Conservation (phyloP, 371 early-diverging fungal genomes). For the Batrachochytrium dendrobatidis region DNA sequence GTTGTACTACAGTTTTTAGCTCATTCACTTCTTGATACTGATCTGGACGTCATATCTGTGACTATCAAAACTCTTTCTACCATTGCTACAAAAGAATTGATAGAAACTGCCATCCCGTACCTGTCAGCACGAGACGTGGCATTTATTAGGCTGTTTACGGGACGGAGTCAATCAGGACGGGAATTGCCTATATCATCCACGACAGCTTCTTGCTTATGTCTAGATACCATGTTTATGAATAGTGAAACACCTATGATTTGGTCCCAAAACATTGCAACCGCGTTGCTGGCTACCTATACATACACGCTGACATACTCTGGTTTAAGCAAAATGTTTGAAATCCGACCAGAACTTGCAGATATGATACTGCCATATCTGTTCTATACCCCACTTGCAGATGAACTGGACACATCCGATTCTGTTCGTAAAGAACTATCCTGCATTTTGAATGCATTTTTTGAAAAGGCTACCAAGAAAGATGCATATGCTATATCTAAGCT, state of each 20-base stretch:
- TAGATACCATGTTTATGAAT: not conserved
- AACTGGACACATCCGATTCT: not conserved
- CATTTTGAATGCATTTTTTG: constrained; percentile 6
- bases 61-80: not conserved
- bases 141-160: not conserved
- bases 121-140: not conserved
- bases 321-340: constrained; percentile 11
- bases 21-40: not conserved
- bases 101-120: not conserved
- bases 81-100: not conserved
- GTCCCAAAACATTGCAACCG: not conserved
- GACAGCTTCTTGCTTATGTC: not conserved
- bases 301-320: not conserved
- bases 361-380: constrained; percentile 17
- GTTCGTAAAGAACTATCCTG: constrained; percentile 4
- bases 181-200: not conserved
- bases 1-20: not conserved
- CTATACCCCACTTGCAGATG: constrained; percentile 11
- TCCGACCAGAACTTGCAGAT: constrained; percentile 14
- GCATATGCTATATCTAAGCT: constrained; percentile 1
- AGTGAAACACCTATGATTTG: not conserved
- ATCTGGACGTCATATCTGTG: not conserved
- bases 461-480: not conserved
- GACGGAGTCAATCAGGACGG: too few species aligned
- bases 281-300: not conserved